phyloP scores from a whole-genome alignment of 441 rosid genomes.

The Rhodomyrtus psidioides region DNA sequence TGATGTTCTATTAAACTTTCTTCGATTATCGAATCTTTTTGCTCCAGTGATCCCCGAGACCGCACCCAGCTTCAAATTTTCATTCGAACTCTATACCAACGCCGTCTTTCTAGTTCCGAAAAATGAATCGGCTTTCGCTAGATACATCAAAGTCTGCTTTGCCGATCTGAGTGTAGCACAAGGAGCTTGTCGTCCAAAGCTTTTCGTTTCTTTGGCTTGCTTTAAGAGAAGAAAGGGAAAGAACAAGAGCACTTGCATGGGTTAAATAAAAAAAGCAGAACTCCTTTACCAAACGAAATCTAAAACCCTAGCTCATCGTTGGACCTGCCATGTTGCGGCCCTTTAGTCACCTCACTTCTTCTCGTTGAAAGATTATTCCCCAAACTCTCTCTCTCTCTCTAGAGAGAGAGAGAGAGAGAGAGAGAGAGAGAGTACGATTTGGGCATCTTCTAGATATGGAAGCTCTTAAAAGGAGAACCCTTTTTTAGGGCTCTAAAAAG shows the following conservation, averaged over 20 bases:
- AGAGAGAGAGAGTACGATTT: not conserved
- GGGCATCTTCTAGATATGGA: conserved; percentile 37
- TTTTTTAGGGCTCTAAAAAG: conserved; percentile 9
- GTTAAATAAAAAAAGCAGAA: conserved; percentile 16
- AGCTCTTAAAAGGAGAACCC: conserved; percentile 22
- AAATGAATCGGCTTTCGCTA: not conserved
- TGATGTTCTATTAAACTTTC: not conserved
- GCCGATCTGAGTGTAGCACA: not conserved
- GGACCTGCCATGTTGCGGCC: conserved; percentile 20
- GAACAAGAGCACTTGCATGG: conserved; percentile 2
- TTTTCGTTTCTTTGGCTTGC: not conserved
- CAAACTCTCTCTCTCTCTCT: not conserved
- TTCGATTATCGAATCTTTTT: not conserved
- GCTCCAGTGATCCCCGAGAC: not conserved
- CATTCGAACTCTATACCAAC: not conserved
- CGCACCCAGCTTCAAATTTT: not conserved
- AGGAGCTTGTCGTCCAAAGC: not conserved
- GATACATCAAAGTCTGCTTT: not conserved
- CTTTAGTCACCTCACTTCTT: conserved; percentile 36
- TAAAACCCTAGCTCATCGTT: conserved; percentile 3
- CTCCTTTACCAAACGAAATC: conserved; percentile 7
- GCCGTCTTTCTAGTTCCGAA: not conserved
- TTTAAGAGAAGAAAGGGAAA: not conserved
- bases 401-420: not conserved
- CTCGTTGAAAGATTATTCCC: conserved; percentile 39